Evolutionary conservation across 805 yeast species (phyloP), one percentile per base, ranked within the genome.

Genomic region (Suhomyces kilbournensis): DNA sequence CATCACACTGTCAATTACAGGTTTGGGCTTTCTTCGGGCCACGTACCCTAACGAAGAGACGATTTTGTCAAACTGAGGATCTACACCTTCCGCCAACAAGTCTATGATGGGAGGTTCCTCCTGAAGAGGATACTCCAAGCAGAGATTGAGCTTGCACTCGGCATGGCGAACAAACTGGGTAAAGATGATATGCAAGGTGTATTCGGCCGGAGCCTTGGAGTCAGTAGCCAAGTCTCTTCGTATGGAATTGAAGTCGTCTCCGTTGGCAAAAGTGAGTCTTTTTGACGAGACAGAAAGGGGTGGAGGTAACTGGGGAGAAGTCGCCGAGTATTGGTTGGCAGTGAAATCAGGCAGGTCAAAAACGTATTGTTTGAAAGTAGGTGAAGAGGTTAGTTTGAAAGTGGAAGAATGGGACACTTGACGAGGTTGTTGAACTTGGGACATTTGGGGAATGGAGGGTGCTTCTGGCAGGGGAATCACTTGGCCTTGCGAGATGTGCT

Each of bases 1-100:
- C 98, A 94, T 92, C 54, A 94, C 96, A 6, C 96, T 90, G 67
- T 94, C 99, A 32, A 96, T 91, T 1, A 94, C 97, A 0, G 97
- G 96, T 63, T 90, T 92, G 0, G 98, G 97, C 58, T 90, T 89
- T 23, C 86, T 78, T 52, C 90, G 79, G 1, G 99, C 96, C 38
- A 94, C 89, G 65, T 89, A 89, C 7, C 99, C 99, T 51, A 94
- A 72, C 0, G 97, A 88, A 14, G 83, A 83, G 19, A 96, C 82
- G 49, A 91, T 88, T 61, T 88, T 83, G 68, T 94, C 99, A 65
- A 94, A 93, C 19, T 80, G 82, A 0, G 88, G 85, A 62, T 94
- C 98, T 1, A 82, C 84, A 1, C 97, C 97, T 62, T 87, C 93
- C 0, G 92, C 88, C 14, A 96, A 70, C 14, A 90, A 70, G 39